Base-by-base conservation (phyloP, 2,329 filamentous ascomycete genomes). In the Colletotrichum zoysiae region DNA sequence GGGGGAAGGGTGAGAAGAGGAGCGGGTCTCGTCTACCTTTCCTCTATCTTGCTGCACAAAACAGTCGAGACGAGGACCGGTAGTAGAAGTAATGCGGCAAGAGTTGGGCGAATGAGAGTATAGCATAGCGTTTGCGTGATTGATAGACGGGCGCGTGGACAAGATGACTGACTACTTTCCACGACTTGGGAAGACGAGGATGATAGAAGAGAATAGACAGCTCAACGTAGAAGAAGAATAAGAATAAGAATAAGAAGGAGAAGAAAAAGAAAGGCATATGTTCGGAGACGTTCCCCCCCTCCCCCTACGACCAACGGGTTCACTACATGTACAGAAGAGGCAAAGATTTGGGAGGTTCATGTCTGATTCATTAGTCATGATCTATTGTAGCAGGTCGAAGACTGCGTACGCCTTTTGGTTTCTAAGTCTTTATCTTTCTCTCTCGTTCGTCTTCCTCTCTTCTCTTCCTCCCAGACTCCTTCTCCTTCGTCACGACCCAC, bases 361-460 rank as follows among this genome's bases (percentile, higher is more conserved):
- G 58, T 58, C 57, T 62, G 48, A 44, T 71, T 71, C 69, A 71
- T 71, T 58, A 71, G 51, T 71, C 69, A 58, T 71, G 53, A 59
- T 71, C 65, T 71, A 71, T 68, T 68, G 48, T 68, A 40, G 69
- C 58, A 58, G 44, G 69, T 35, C 20, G 44, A 62, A 23, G 44
- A 46, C 44, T 62, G 64, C 65, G 62, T 60, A 57, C 57, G 57
- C 51, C 69, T 53, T 35, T 51, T 63, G 58, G 57, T 63, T 46
- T 71, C 65, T 68, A 63, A 63, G 44, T 71, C 46, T 59, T 5
- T 38, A 6, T 14, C 14, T 30, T 30, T 56, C 38, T 11, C 35
- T 40, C 46, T 9, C 20, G 9, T 48, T 58, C 51, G 33, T 35
- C 56, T 58, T 58, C 38, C 38, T 18, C 38, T 50, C 16, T 11